Base-by-base conservation (phyloP, 2,329 filamentous ascomycete genomes). In the Colletotrichum tropicicola region DNA sequence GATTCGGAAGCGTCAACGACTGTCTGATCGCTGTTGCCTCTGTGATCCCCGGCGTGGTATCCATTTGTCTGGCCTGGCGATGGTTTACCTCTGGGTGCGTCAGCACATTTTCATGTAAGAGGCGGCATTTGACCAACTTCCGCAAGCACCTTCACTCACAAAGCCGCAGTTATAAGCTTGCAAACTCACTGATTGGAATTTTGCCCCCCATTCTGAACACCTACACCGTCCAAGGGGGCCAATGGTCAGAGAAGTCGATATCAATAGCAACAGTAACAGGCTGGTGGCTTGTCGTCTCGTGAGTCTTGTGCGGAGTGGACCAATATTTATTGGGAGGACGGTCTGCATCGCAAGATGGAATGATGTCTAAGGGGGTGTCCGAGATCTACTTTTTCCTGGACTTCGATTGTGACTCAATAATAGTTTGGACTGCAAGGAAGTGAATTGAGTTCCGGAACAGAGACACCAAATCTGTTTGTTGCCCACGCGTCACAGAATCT, bases 141-240 rank as follows among this genome's bases (percentile, higher is more conserved):
- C 9, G 9, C 17, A 30, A 15, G 9, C 4, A 9, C 27, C 37
- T 13, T 23, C 7, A 19, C 56, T 59, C n/a, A 12, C 52, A 12
- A 5, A 27, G 27, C 9, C n/a, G 19, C 9, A 59, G 56, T 7
- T 19, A 13, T 53, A 59, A 15, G 4, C 19, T 59, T 6, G 47
- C 45, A 8, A 59, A 59, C 27, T 59, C 19, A 17, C 17, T 59
- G 7, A 59, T 53, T n/a, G 17, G 57, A 39, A 45, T 59, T 41
- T 27, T 53, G 12, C 53, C 28, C 2, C 45, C 57, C 12, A 49
- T 59, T 6, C 35, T 59, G 4, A 59, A 59, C 15, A 51, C 53
- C 13, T 59, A 59, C 25, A 59, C 37, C 7, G 57, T 59, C 28
- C 8, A 59, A 8, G 8, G 56, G 23, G 37, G 45, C 6, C 1